Conservation (phyloP, 179 eudicot genomes). For the Patellifolia procumbens region DNA sequence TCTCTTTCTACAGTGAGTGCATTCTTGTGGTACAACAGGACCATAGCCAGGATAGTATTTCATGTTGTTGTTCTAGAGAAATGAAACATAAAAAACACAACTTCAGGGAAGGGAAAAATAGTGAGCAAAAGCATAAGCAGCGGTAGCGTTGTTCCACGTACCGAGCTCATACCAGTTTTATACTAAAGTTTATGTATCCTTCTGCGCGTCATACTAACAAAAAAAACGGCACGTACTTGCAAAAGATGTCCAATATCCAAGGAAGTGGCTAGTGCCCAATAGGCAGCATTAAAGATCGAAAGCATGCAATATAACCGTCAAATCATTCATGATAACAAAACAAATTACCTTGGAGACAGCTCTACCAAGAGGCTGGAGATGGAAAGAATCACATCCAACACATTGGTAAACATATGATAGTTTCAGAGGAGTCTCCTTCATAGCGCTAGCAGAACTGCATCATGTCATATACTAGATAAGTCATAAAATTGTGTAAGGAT, state of each 20-base stretch:
- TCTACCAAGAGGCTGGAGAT: slow-evolving; percentile 91
- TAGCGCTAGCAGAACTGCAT: slow-evolving; percentile 89
- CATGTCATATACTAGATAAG: slow-evolving; percentile 10
- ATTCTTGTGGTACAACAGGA: slow-evolving; percentile 83
- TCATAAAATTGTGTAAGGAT: background rate
- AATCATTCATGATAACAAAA: background rate
- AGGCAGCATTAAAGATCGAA: background rate
- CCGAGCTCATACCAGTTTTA: no score
- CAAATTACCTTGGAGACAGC: slow-evolving; percentile 77
- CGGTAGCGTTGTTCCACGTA: no score
- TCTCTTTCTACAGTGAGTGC: slow-evolving; percentile 87
- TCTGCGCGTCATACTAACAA: background rate
- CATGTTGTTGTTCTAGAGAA: slow-evolving; percentile 58
- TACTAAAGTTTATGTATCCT: background rate
- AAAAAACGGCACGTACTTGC: background rate
- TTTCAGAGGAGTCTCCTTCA: slow-evolving; percentile 98
- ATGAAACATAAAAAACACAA: slow-evolving; percentile 4
- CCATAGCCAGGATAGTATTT: slow-evolving; percentile 92
- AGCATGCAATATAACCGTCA: background rate
- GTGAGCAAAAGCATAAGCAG: background rate
- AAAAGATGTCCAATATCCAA: background rate
- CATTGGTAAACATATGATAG: slow-evolving; percentile 93
- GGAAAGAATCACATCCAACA: slow-evolving; percentile 95
- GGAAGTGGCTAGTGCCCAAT: background rate
- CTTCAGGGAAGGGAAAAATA: background rate